Base-by-base conservation (phyloP, 768 basidiomycete genomes). In the Pisolithus microcarpus region DNA sequence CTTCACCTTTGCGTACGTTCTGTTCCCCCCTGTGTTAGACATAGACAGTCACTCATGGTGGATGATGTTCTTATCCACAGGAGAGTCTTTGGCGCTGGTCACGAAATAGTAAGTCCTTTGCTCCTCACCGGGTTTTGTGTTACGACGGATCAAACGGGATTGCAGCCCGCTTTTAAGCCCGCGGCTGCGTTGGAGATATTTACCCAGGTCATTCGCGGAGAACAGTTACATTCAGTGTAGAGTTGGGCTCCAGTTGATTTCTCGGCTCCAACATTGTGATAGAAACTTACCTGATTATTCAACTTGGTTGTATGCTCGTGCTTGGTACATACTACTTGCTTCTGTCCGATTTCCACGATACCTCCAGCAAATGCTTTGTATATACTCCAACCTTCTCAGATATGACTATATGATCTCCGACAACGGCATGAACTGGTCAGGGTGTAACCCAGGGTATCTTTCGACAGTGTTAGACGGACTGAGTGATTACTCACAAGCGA, bases 1-100 rank as follows among this genome's bases (percentile, higher is more conserved):
- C 52, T 84, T 84, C 59, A 71, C 78, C 0, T 85, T 85, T 61
- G 84, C 81, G 81, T 83, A 51, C 58, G 81, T 75, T 23, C 4
- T 23, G 21, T 23, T 23, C 21, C 21, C 3, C 11, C n/a, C 23
- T n/a, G 31, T 11, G 37, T 24, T 26, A 11, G 39, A 21, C 19
- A 19, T 23, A 18, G 10, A 19, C n/a, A 0, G 2, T 28, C 15
- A 19, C 38, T 9, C 7, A 19, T 2, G 18, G 28, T 26, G n/a
- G 16, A 16, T 2, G 9, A 34, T 37, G 13, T n/a, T 49, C 38
- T 15, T 31, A 9, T 24, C 15, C 31, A 48, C 36, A 82, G 81
- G 53, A 71, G 80, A 10, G 74, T 85, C 0, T 84, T 70, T 59
- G 70, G 61, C 53, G 67, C 82, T 6, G 82, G 83, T 8, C 84